Evolutionary conservation across 805 yeast genomes (phyloP), one percentile per base, ranked within the genome.

Genomic region (Kockiozyma suomiensis): DNA sequence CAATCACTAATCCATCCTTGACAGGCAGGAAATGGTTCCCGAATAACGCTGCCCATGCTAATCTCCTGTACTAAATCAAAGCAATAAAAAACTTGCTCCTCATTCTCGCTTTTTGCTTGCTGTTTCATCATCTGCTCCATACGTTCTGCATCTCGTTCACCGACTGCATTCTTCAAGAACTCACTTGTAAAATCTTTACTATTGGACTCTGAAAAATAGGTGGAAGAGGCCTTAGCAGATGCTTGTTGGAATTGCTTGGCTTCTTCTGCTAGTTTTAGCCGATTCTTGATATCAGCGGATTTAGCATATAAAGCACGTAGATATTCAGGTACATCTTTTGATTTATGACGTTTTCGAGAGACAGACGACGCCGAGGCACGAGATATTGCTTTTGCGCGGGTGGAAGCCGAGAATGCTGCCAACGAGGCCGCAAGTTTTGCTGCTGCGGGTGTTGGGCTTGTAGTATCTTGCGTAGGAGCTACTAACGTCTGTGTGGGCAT

Each of bases 41-140:
- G 35, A 4, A 10, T 13, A 13, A 26, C 23, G 10, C 45, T 17
- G 19, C 37, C 37, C 15, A 33, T 17, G 3, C 41, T 23, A 12
- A 21, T 4, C 30, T 46, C 57, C 28, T 30, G 50, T 41, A 42
- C 30, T 4, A 32, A 33, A 17, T 50, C 47, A 38, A 50, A 56
- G 21, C 25, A 50, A 25, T 43, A 45, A 50, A 43, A 50, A 23
- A 17, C 51, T 6, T 17, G 30, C 41, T 28, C 26, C 7, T 13
- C 45, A 19, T 25, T 23, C 17, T 25, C 45, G 5, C 26, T 15
- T 5, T 30, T 28, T 17, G 28, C 30, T 48, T 23, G 23, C n/a
- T 33, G 2, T 33, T 10, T 50, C 21, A 49, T 12, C 23, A 55
- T 23, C 28, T 19, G n/a, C 28, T 50, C 28, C 41, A 55, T 19